Percentiles rank a stretch among this genome's conserved stretches.
Evolutionary conservation across 1,284 basidiomycete species (phyloP).

Genomic region (Serendipita sp.): DNA sequence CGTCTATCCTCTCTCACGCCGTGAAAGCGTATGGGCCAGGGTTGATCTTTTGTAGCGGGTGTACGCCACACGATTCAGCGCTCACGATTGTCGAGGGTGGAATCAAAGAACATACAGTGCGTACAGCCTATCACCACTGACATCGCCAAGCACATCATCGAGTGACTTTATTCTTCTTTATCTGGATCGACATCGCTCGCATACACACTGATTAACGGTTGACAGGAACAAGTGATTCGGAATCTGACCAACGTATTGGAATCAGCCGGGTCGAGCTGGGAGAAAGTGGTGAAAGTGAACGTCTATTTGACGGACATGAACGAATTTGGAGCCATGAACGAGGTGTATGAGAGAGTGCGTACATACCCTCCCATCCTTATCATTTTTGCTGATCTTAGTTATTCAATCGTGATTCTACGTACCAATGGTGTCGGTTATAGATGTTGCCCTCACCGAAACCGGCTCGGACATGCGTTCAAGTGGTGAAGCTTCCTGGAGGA

Average conservation of each 20-base stretch:
- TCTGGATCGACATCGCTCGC: neutral
- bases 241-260: conserved; percentile 38
- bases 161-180: neutral
- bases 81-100: conserved; percentile 37
- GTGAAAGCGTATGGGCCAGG: conserved; percentile 22
- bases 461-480: conserved; percentile 66
- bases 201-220: neutral
- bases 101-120: conserved; percentile 42
- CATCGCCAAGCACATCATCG: neutral
- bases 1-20: conserved; percentile 34
- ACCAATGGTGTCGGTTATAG: conserved; percentile 17
- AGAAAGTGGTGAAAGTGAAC: conserved; percentile 41
- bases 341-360: conserved; percentile 36
- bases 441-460: conserved; percentile 52
- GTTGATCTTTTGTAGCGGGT: conserved; percentile 44
- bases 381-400: neutral
- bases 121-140: conserved; percentile 6
- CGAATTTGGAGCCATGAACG: conserved; percentile 40
- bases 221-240: conserved; percentile 28
- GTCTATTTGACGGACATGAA: conserved; percentile 46
- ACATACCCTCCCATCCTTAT: neutral
- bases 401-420: neutral
- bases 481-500: conserved; percentile 58
- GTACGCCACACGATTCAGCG: conserved; percentile 34
- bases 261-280: conserved; percentile 40